Evolutionary conservation across 768 basidiomycete species (phyloP).

Genomic region (Fomitopsis pulvina): DNA sequence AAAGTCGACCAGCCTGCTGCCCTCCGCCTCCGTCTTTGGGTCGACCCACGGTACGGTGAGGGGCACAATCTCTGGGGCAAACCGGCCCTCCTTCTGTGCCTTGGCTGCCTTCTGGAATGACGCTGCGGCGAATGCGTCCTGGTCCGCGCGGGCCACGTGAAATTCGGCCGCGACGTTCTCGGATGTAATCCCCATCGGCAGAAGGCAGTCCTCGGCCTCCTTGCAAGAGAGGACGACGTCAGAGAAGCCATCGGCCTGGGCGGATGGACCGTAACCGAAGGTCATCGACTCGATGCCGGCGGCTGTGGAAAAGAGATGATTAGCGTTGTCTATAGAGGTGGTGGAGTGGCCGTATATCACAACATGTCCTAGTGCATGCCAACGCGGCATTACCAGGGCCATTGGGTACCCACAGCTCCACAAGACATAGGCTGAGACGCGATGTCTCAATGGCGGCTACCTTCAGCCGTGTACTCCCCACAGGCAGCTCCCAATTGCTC

Average conservation of each 20-base stretch:
- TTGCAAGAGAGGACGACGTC: constrained; percentile 57
- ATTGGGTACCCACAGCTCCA: no score
- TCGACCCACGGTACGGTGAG: constrained; percentile 64
- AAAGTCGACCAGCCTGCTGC: constrained; percentile 60
- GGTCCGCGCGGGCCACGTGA: constrained; percentile 62
- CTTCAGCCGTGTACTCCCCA: no score
- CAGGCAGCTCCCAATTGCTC: no score
- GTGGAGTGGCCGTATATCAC: no score
- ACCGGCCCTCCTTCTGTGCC: constrained; percentile 76
- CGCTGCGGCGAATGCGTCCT: constrained; percentile 79
- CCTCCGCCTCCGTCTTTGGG: constrained; percentile 65
- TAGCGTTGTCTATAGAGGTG: not conserved
- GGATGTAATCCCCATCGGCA: constrained; percentile 93
- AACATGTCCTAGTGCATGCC: no score
- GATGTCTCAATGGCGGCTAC: no score
- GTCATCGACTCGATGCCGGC: constrained; percentile 93
- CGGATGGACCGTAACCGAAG: constrained; percentile 56
- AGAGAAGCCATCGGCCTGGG: constrained; percentile 52
- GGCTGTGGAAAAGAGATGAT: constrained; percentile 31
- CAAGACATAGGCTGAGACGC: no score
- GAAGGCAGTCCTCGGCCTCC: constrained; percentile 73
- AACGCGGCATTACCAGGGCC: no score
- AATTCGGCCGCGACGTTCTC: constrained; percentile 85
- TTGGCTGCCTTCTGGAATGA: constrained; percentile 82
- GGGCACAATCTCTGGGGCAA: constrained; percentile 80